Base-by-base conservation (phyloP, 2,329 filamentous ascomycete genomes). In the Shiraia bambusicola region DNA sequence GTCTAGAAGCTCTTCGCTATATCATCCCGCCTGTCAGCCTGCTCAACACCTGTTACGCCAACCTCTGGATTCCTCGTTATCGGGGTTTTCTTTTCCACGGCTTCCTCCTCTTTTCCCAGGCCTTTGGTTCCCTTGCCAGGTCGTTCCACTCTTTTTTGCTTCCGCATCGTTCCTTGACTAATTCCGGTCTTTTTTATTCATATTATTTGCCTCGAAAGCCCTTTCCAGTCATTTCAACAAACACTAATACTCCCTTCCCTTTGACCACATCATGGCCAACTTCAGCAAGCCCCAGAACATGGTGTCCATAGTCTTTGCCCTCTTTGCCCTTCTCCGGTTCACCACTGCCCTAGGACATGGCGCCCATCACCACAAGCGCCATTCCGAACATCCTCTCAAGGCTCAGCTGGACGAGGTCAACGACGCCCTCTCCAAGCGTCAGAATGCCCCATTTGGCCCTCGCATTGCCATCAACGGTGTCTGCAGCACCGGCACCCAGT, bases 81-180 rank as follows among this genome's bases (percentile, higher is more conserved):
- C 49, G 60, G 56, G 54, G 51, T 58, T 54, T 51, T 58, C 53
- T 51, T 49, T 47, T 50, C 39, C 45, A 40, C 34, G 46, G 45
- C 37, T 16, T 30, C 42, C 42, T 48, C 46, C 45, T 45, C 51
- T 53, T 54, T 51, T 52, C 52, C 19, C 42, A 61, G 61, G 62
- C 61, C 52, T 56, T 54, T 46, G 56, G 62, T 54, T 45, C 47
- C 36, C 30, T 42, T 58, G 59, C 59, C 36, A 57, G 49, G 62
- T 66, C 63, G 57, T 62, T 55, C 49, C 63, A 44, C 59, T 67
- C 63, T 58, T 67, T 58, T 67, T 67, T 56, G 42, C 45, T 48
- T 17, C 29, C 38, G 36, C 42, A 42, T 44, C 38, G 28, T 39
- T 47, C 31, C 27, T 19, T 40, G 34, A 28, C 27, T 40, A 40